Percentiles rank a stretch among this genome's conserved stretches.
Conservation (phyloP, 2,329 filamentous ascomycete genomes). For the Trichoderma simmonsii region DNA sequence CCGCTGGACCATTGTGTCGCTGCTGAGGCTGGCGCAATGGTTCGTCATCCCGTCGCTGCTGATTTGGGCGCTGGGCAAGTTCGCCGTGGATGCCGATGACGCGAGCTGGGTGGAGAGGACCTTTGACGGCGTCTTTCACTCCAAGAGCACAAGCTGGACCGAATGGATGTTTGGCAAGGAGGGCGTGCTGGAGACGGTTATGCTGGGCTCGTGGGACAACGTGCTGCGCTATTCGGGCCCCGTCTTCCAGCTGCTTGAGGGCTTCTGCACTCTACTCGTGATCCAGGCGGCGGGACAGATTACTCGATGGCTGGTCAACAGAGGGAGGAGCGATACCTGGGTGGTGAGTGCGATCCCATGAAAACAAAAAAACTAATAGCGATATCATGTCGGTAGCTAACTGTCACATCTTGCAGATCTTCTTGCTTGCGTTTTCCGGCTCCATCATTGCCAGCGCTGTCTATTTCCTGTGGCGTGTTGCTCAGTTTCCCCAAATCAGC, state of each 20-base stretch:
- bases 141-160: constrained; percentile 62
- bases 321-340: constrained; percentile 92
- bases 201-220: constrained; percentile 86
- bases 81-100: constrained; percentile 91
- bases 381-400: background rate
- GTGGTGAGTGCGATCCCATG: constrained; percentile 60
- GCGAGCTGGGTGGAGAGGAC: constrained; percentile 82
- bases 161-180: constrained; percentile 89
- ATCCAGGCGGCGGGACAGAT: constrained; percentile 95
- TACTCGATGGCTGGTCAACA: constrained; percentile 90
- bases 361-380: background rate
- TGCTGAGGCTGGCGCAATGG: constrained; percentile 78
- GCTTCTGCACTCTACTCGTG: constrained; percentile 92
- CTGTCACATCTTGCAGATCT: constrained; percentile 57
- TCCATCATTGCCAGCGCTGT: constrained; percentile 90
- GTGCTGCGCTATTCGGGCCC: constrained; percentile 86
- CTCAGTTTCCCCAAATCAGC: constrained; percentile 87
- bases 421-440: constrained; percentile 80
- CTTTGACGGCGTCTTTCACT: constrained; percentile 62
- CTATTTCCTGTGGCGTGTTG: constrained; percentile 95
- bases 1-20: constrained; percentile 65
- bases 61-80: constrained; percentile 94
- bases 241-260: constrained; percentile 89
- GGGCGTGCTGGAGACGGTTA: constrained; percentile 74
- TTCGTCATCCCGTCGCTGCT: constrained; percentile 79